Evolutionary conservation across 768 basidiomycete species (phyloP).

Genomic region (Trametopsis cervina): DNA sequence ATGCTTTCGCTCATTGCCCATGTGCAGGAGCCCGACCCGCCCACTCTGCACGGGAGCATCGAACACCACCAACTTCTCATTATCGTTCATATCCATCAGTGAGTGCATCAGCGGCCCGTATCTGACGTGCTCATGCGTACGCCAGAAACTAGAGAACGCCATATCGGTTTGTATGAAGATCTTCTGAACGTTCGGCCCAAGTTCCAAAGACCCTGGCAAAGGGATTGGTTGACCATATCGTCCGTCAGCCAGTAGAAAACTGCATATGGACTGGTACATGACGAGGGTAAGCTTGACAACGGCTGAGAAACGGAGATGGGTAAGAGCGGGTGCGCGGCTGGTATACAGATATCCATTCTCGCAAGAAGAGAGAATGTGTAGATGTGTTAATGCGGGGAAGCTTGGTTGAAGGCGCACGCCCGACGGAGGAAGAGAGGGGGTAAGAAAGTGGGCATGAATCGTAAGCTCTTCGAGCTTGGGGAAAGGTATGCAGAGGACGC

Average conservation of each 20-base stretch:
- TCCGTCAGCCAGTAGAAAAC: neutral
- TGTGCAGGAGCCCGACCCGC: neutral
- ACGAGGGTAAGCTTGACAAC: neutral
- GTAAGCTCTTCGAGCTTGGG: conserved; percentile 12
- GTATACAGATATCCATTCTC: conserved; percentile 2
- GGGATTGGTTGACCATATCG: neutral
- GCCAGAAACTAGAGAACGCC: neutral
- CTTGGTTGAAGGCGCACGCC: neutral
- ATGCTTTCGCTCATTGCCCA: neutral
- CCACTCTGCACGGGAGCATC: neutral
- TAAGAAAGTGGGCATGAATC: conserved; percentile 3
- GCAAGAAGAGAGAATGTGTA: conserved; percentile 8
- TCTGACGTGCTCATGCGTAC: neutral
- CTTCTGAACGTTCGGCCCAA: neutral
- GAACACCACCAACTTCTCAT: neutral
- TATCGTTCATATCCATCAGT: neutral
- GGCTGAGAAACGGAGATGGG: conserved; percentile 6
- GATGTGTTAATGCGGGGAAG: conserved; percentile 6
- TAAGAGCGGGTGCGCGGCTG: conserved; percentile 5
- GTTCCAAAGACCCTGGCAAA: neutral
- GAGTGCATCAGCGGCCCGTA: neutral
- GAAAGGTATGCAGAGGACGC: conserved; percentile 7
- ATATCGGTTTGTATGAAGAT: neutral
- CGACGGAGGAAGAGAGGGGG: neutral
- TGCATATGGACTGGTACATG: neutral